Percentiles rank a stretch among this genome's conserved stretches.
Conservation (phyloP, 176 grass and related monocot species). For the Cenchrus purpureus region DNA sequence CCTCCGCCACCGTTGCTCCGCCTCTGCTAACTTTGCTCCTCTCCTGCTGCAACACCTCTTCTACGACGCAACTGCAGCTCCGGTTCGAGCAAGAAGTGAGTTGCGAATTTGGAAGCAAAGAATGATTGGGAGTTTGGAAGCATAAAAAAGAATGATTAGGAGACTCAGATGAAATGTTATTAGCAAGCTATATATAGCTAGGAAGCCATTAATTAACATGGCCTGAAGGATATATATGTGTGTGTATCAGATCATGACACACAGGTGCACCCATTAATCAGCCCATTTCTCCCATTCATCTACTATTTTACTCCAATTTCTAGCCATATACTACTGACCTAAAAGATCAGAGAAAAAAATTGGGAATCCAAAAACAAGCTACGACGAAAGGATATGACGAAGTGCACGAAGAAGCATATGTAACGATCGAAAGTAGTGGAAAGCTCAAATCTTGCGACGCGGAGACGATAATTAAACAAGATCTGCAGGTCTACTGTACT, state of each 20-base stretch:
- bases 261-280: slow-evolving; percentile 15
- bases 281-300: background rate
- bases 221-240: background rate
- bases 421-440: slow-evolving; percentile 21
- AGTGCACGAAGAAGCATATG: background rate
- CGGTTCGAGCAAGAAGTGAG: background rate
- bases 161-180: slow-evolving; percentile 3
- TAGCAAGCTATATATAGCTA: background rate
- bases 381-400: background rate
- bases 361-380: background rate
- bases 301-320: background rate
- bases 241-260: slow-evolving; percentile 37
- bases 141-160: background rate
- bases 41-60: too few species aligned
- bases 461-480: slow-evolving; percentile 33
- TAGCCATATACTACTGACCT: slow-evolving; percentile 3
- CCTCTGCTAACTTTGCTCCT: too few species aligned
- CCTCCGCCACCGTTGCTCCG: too few species aligned
- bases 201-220: slow-evolving; percentile 11
- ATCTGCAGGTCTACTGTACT: slow-evolving; percentile 56
- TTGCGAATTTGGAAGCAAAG: background rate
- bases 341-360: background rate
- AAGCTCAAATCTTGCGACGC: slow-evolving; percentile 47
- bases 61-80: too few species aligned
- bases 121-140: background rate